A percentile compares a stretch with the other conserved stretches of the same genome.
Conservation (phyloP, 2,329 filamentous ascomycete species). For the Beauveria rudraprayagi region DNA sequence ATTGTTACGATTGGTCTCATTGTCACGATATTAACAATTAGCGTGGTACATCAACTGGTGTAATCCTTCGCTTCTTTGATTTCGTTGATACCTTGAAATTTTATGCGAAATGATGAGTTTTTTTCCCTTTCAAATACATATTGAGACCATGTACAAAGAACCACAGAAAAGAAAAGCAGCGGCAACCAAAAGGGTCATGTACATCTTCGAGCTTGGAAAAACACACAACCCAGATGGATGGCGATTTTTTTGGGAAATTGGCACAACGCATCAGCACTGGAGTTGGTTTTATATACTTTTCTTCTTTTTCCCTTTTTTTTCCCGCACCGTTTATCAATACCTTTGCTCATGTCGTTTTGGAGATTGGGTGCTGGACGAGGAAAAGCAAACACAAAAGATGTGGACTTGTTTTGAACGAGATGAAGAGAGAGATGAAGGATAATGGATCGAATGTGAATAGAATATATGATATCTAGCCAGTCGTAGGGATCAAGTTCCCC, state of each 20-base stretch:
- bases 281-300: not conserved
- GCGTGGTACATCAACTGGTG: constrained; percentile 59
- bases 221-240: not conserved
- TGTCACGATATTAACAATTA: constrained; percentile 94
- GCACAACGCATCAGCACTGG: constrained; percentile 6
- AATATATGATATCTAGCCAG: not conserved
- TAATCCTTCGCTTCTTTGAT: constrained; percentile 14
- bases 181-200: not conserved
- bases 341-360: too few relatives aligned
- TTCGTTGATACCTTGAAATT: not conserved
- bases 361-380: too few relatives aligned
- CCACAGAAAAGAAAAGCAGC: not conserved
- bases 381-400: too few relatives aligned
- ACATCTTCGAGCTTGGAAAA: not conserved
- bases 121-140: not conserved
- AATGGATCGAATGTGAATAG: constrained; percentile 1
- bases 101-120: not conserved
- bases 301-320: not conserved
- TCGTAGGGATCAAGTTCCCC: not conserved
- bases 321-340: too few relatives aligned
- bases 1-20: constrained; percentile 91
- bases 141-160: constrained; percentile 4
- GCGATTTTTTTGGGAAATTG: constrained; percentile 1
- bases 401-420: too few relatives aligned
- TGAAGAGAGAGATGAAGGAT: not conserved